Percentiles rank a stretch among this genome's conserved stretches.
Conservation (phyloP, 2,329 filamentous ascomycete genomes). For the Ceratocystis huliohia region DNA sequence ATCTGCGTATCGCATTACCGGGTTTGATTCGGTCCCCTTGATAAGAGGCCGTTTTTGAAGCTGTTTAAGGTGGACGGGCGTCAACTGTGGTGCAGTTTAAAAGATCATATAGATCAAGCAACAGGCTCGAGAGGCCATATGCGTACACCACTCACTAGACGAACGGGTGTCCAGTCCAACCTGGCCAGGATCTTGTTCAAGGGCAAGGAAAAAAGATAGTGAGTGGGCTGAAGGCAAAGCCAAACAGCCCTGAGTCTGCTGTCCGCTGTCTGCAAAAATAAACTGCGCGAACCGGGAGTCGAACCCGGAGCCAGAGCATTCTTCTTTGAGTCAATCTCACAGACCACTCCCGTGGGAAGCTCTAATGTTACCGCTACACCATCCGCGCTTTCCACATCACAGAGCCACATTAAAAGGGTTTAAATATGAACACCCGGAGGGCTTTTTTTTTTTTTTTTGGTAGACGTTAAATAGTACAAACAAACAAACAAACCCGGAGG, state of each 20-base stretch:
- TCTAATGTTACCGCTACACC: conserved; percentile 23
- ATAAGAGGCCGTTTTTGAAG: no score
- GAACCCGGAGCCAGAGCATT: conserved; percentile 23
- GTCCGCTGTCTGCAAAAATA: not conserved
- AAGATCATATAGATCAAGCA: no score
- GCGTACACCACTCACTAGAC: no score
- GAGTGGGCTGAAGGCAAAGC: not conserved
- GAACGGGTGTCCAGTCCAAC: no score
- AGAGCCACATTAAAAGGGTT: not conserved
- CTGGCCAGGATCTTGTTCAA: no score
- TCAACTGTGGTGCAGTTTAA: no score
- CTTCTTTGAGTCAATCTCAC: conserved; percentile 18
- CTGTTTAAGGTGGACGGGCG: not conserved
- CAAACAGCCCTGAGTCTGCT: not conserved
- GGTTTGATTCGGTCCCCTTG: not conserved
- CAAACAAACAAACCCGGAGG: no score
- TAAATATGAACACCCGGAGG: not conserved
- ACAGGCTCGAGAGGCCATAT: no score
- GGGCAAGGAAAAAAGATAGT: not conserved
- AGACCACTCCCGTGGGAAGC: conserved; percentile 22
- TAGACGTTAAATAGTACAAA: no score
- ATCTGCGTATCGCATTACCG: not conserved
- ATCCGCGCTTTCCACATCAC: conserved; percentile 13
- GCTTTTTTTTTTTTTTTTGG: no score
- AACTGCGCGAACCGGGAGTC: conserved; percentile 22